phyloP scores from a whole-genome alignment of 2,329 filamentous ascomycete species.

The Cladophialophora carrionii region DNA sequence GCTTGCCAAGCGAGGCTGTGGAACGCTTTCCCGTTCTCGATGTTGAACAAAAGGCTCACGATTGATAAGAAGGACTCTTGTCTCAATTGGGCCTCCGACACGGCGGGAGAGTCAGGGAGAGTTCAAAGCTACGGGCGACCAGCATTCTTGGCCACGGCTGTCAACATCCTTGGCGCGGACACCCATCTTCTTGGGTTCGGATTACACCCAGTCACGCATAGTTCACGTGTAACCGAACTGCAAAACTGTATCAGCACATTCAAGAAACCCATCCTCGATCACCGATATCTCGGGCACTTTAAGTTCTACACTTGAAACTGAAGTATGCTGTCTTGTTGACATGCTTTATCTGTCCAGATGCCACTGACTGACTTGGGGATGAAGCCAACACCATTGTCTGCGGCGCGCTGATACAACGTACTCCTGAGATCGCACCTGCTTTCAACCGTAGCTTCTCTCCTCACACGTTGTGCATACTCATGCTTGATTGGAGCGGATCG shows the following conservation, averaged over 20 bases:
- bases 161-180: background rate
- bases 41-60: background rate
- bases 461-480: background rate
- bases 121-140: background rate
- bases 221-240: background rate
- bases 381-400: background rate
- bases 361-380: background rate
- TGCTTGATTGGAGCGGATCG: conserved; percentile 9
- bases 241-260: background rate
- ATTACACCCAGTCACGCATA: background rate
- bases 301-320: background rate
- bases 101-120: background rate
- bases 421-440: background rate
- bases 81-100: background rate
- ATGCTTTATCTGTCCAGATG: background rate
- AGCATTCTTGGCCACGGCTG: background rate
- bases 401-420: background rate
- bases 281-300: background rate
- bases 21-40: background rate
- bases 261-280: background rate
- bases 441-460: background rate
- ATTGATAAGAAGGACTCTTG: background rate
- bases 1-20: conserved; percentile 21
- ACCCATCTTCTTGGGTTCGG: conserved; percentile 2
- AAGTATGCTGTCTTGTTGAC: background rate